A percentile compares a stretch with the other conserved stretches of the same genome.
Evolutionary conservation across 768 basidiomycete genomes (phyloP).

Genomic region (Leccinum subgranulosum): DNA sequence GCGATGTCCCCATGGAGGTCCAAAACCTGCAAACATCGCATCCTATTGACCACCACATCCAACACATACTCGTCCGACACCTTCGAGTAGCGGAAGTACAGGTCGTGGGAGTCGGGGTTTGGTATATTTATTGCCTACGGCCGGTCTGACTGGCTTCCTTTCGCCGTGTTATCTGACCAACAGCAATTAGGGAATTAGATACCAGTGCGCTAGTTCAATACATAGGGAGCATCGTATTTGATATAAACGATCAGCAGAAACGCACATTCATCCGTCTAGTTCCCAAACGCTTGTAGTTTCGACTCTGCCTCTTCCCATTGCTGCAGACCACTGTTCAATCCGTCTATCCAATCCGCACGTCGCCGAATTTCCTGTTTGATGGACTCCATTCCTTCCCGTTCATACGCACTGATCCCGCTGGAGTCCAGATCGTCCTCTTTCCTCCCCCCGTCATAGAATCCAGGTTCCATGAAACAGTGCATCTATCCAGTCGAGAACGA

Average conservation of each 20-base stretch:
- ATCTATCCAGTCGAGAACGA: constrained; percentile 8
- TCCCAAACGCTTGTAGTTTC: not conserved
- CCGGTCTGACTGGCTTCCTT: too few species aligned
- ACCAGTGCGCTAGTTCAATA: too few species aligned
- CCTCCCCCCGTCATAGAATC: constrained; percentile 21
- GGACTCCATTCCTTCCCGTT: constrained; percentile 17
- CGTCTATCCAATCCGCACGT: constrained; percentile 17
- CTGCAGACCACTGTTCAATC: constrained; percentile 1
- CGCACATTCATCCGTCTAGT: not conserved
- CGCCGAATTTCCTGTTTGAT: constrained; percentile 10
- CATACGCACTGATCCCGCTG: constrained; percentile 6
- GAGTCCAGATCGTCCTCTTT: constrained; percentile 7
- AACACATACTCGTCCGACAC: too few species aligned
- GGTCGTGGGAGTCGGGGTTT: too few species aligned
- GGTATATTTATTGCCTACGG: too few species aligned
- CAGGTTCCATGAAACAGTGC: constrained; percentile 12
- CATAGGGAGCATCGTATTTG: too few species aligned
- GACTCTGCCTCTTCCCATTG: constrained; percentile 19
- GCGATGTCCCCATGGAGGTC: not conserved
- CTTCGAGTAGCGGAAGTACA: too few species aligned
- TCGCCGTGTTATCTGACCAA: too few species aligned
- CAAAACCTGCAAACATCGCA: not conserved
- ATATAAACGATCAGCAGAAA: too few species aligned
- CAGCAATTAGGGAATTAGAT: too few species aligned
- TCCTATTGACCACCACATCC: not conserved